Conservation (phyloP, 768 basidiomycete genomes). For the Kondoa subrosea region DNA sequence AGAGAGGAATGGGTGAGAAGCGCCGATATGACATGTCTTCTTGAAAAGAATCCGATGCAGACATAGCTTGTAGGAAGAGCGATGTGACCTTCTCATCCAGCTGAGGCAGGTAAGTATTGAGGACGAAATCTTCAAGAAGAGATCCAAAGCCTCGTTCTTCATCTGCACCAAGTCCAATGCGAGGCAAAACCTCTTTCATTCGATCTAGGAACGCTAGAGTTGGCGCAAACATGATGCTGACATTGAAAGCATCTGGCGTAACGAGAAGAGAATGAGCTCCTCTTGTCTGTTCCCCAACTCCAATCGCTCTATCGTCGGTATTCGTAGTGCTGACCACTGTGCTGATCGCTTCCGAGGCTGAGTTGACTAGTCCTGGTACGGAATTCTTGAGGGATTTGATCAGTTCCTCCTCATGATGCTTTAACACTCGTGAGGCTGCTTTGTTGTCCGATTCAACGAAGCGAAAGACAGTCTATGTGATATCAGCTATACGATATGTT, state of each 20-base stretch:
- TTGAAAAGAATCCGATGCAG: slow-evolving; percentile 73
- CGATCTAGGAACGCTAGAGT: slow-evolving; percentile 68
- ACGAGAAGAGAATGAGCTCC: slow-evolving; percentile 64
- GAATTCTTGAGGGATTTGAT: slow-evolving; percentile 68
- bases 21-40: slow-evolving; percentile 52
- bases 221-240: slow-evolving; percentile 83
- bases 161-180: slow-evolving; percentile 18
- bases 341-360: slow-evolving; percentile 12
- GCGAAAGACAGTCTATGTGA: slow-evolving; percentile 53
- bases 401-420: slow-evolving; percentile 65
- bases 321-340: not conserved
- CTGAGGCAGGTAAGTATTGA: slow-evolving; percentile 82
- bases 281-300: slow-evolving; percentile 28
- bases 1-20: slow-evolving; percentile 54
- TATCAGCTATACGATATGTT: not conserved
- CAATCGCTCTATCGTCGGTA: slow-evolving; percentile 40
- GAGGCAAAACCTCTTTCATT: slow-evolving; percentile 52
- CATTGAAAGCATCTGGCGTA: slow-evolving; percentile 82
- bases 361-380: slow-evolving; percentile 68
- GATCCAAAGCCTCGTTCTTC: slow-evolving; percentile 24
- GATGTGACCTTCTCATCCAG: slow-evolving; percentile 80
- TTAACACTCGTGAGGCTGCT: slow-evolving; percentile 48
- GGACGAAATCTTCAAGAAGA: slow-evolving; percentile 46
- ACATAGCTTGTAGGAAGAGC: slow-evolving; percentile 66
- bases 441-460: slow-evolving; percentile 80